Conservation (phyloP, 441 rosid species). For the Aleurites moluccanus region DNA sequence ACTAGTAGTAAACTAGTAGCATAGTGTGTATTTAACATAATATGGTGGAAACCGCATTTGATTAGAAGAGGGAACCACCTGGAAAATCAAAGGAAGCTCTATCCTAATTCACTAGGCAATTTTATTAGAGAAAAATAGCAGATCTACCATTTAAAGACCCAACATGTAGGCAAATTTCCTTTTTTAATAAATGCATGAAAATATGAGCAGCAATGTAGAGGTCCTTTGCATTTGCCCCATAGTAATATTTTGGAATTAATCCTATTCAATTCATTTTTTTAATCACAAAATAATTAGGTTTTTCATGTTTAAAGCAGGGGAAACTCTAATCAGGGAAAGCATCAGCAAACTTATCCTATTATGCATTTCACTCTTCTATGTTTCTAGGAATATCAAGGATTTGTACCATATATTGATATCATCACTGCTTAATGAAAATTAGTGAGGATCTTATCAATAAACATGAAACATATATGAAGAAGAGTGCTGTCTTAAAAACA, state of each 20-base stretch:
- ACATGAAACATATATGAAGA: background rate
- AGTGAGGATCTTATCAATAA: background rate
- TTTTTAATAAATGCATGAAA: background rate
- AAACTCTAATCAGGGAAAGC: background rate
- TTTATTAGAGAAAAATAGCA: background rate
- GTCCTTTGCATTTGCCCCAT: background rate
- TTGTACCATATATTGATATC: background rate
- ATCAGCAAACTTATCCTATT: background rate
- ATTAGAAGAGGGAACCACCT: background rate
- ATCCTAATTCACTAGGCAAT: background rate
- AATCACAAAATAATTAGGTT: background rate
- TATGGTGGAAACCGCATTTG: background rate
- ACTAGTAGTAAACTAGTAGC: background rate
- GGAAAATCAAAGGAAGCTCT: background rate
- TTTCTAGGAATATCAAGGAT: background rate
- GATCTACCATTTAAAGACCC: background rate
- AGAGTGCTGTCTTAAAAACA: background rate
- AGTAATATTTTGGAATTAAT: background rate
- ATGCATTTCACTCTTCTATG: background rate
- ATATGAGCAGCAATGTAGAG: background rate
- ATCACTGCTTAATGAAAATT: background rate
- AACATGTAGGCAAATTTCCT: background rate
- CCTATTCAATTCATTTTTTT: background rate
- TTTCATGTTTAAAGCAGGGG: background rate
- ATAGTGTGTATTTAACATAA: background rate